A percentile compares a stretch with the other conserved stretches of the same genome.
phyloP scores from a whole-genome alignment of 306 rosid genomes.

The Castanea crenata region DNA sequence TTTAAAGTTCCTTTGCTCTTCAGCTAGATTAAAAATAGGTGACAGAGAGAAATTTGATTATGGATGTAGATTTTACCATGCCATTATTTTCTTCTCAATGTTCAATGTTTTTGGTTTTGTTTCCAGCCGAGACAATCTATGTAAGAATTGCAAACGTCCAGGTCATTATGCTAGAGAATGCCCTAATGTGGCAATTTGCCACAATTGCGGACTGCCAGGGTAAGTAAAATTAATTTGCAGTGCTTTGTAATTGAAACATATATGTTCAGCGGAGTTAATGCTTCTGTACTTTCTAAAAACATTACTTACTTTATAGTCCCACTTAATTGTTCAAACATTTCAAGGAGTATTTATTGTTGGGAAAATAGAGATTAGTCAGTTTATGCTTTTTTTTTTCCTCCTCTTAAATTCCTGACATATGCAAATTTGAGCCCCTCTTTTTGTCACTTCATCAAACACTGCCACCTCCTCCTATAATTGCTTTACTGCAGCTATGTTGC shows the following conservation, averaged over 20 bases:
- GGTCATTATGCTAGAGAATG: slow-evolving; percentile 98
- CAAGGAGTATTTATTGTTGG: background rate
- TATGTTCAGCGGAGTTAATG: background rate
- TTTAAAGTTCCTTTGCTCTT: background rate
- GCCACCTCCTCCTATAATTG: background rate
- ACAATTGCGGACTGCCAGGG: slow-evolving; percentile 97
- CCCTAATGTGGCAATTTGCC: slow-evolving; percentile 98
- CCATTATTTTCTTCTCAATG: background rate
- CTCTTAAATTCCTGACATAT: background rate
- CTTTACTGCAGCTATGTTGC: background rate
- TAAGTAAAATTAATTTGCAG: slow-evolving; percentile 33
- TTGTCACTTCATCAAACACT: background rate
- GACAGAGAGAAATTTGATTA: too few relatives aligned
- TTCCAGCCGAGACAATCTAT: slow-evolving; percentile 89
- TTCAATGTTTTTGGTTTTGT: slow-evolving; percentile 22
- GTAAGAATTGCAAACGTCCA: slow-evolving; percentile 99
- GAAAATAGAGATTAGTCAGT: background rate
- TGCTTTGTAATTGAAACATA: slow-evolving; percentile 4
- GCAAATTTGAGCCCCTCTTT: background rate
- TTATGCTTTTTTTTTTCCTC: background rate
- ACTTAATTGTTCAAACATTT: background rate
- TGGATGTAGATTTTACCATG: background rate
- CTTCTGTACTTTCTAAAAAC: background rate
- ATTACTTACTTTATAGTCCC: background rate
- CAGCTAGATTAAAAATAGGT: background rate